Evolutionary conservation across 176 grass and related monocot species (phyloP), one percentile per base, ranked within the genome.

Genomic region (Carex parvula): DNA sequence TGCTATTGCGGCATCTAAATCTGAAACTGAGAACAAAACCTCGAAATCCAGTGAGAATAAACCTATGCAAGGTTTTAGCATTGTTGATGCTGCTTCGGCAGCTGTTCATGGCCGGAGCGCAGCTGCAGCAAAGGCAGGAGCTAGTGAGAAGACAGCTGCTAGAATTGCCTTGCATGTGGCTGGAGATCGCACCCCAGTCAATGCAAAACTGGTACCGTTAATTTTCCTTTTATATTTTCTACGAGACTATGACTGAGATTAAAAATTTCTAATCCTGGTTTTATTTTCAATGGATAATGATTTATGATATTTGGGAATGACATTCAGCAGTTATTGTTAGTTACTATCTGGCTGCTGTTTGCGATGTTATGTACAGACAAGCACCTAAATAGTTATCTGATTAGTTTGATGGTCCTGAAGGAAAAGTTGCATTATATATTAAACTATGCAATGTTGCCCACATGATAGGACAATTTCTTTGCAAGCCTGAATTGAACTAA

Each of bases 1-100:
- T 87, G 84, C 86, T 44, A 88, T 90, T 83, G 85, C 88, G 32
- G 92, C 86, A 84, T 82, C 85, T 35, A 90, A 85, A 85, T 82
- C 80, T 64, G 71, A 85, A 81, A 89, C 81, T 78, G 80, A 92
- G 71, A 87, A 90, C 81, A 73, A 91, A 84, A 91, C 86, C 42
- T 82, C 87, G 32, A 91, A 93, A 79, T 90, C 91, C 18, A 71
- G 53, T 86, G 92, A 90, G 80, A 63, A 87, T 74, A 90, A 94
- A 76, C 72, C 92, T 56, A 65, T 64, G 21, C 90, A 90, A 79
- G 12, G 84, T 79, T 98, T 98, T 79, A 98, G 95, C 91, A 92
- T 98, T 26, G 95, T 98, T n/a, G 95, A 98, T 94, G 95, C 89
- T 84, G 95, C 95, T 82, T 98, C 95, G 65, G 92, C 95, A 89